phyloP scores from a whole-genome alignment of 2,329 filamentous ascomycete species.

The Botrytis tulipae region DNA sequence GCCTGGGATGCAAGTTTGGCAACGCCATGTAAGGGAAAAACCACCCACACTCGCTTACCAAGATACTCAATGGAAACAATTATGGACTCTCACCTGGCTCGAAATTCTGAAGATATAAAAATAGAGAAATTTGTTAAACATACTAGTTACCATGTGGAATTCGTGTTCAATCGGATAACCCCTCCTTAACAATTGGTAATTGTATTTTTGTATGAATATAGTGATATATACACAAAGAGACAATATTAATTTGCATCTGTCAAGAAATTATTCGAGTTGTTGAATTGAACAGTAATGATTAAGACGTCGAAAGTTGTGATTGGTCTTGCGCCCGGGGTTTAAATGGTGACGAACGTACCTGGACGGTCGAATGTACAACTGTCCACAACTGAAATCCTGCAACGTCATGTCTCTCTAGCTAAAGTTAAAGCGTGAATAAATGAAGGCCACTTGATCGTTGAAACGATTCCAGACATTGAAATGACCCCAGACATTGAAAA shows the following conservation, averaged over 20 bases:
- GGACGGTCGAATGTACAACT: neutral
- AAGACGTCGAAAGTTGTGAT: neutral
- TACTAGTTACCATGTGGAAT: neutral
- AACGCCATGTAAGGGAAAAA: slow-evolving; percentile 4
- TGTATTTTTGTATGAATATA: neutral
- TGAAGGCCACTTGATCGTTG: neutral
- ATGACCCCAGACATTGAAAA: no score
- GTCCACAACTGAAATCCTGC: neutral
- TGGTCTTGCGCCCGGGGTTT: neutral
- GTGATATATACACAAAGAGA: neutral
- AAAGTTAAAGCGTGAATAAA: neutral
- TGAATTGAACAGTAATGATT: neutral
- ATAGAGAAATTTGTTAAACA: neutral
- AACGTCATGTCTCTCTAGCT: neutral
- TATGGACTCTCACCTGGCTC: neutral
- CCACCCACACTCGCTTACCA: slow-evolving; percentile 8
- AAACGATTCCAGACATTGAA: neutral
- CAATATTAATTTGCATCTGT: neutral
- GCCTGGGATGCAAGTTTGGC: neutral
- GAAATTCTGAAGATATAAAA: slow-evolving; percentile 7
- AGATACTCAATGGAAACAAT: neutral
- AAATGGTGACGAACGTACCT: neutral
- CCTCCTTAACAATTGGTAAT: neutral
- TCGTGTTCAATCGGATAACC: neutral
- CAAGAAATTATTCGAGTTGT: neutral